Evolutionary conservation across 257 asterid genomes (phyloP).

Genomic region (Solanum chaucha): DNA sequence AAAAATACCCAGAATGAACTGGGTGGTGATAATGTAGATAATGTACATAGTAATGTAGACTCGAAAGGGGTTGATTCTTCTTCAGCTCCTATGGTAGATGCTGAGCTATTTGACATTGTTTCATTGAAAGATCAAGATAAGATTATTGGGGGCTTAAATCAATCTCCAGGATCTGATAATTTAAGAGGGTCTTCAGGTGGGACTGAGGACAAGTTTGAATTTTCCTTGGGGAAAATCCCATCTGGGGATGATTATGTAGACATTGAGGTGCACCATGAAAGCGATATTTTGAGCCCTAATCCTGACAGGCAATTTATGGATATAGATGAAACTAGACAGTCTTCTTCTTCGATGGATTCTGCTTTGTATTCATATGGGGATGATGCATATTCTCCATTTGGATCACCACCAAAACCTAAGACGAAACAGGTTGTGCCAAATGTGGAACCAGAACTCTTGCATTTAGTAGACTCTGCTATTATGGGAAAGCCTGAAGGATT

Average conservation of each 20-base stretch:
- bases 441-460: constrained; percentile 96
- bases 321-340: constrained; percentile 23
- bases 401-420: constrained; percentile 63
- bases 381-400: constrained; percentile 42
- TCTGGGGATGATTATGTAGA: constrained; percentile 35
- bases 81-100: constrained; percentile 31
- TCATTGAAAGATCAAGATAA: constrained; percentile 61
- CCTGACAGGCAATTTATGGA: constrained; percentile 31
- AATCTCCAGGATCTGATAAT: constrained; percentile 30
- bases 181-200: constrained; percentile 36
- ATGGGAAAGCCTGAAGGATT: constrained; percentile 96
- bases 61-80: constrained; percentile 30
- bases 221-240: constrained; percentile 35
- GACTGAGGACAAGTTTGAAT: constrained; percentile 50
- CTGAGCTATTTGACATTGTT: constrained; percentile 60
- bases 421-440: constrained; percentile 48
- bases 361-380: constrained; percentile 43
- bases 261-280: constrained; percentile 32
- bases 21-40: constrained; percentile 17
- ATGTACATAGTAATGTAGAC: constrained; percentile 22
- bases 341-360: constrained; percentile 60
- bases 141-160: constrained; percentile 22
- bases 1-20: constrained; percentile 5
- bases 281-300: constrained; percentile 41
- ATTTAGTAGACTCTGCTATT: constrained; percentile 95